Base-by-base conservation (phyloP, 495 filamentous ascomycete genomes). In the Evernia prunastri region DNA sequence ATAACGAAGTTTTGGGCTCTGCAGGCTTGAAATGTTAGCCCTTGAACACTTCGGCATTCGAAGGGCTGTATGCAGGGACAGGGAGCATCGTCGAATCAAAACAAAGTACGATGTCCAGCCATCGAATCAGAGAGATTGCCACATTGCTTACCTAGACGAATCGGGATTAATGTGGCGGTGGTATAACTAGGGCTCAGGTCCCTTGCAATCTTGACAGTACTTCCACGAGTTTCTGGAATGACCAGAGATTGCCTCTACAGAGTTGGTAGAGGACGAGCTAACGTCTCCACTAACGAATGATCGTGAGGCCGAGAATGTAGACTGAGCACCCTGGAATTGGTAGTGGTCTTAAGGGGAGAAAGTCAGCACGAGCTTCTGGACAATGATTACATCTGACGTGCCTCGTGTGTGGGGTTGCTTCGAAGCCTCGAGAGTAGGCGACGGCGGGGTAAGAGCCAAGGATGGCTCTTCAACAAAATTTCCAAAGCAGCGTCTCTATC, bases 241-340 rank as follows among this genome's bases (percentile, higher is more conserved):
- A 42, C 47, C 43, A 60, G 20, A n/a, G 25, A 53, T 58, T 67
- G 61, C 61, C 62, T 59, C 57, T 58, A 63, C 29, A 40, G 35
- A 56, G 18, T 56, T 12, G 45, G 60, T 20, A 64, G 66, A 70
- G 60, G 31, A 70, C 68, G 68, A 70, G 68, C 62, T 70, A 70
- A 70, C 68, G 68, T 60, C 66, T 70, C 68, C 58, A 68, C 66
- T 61, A 47, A 57, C 51, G 23, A 27, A 45, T 63, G 37, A 45
- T 63, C 57, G 27, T 31, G 63, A 58, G 25, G 33, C 51, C 47
- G 66, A 68, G 66, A 65, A 68, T 68, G 66, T 65, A 54, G 58
- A 68, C 31, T 54, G 56, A 37, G 51, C 51, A 63, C n/a, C 39
- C 51, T 57, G 39, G 20, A 57, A 56, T 57, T 51, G 60, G 35